phyloP scores from a whole-genome alignment of 495 filamentous ascomycete genomes.

The Penicillium longicatenatum region DNA sequence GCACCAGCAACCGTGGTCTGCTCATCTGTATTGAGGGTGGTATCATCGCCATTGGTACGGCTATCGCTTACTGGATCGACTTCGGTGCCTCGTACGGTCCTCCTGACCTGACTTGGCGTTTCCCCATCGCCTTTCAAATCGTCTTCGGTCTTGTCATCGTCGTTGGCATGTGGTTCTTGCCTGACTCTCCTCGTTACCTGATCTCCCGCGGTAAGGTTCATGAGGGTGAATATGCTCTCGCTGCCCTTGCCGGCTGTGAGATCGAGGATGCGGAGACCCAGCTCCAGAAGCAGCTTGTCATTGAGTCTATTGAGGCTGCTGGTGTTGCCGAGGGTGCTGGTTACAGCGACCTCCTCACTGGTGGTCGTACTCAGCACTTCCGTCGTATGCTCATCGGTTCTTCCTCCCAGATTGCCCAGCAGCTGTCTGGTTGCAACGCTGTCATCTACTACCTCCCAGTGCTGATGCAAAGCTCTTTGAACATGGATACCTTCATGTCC shows the following conservation, averaged over 20 bases:
- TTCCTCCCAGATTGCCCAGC: conserved; percentile 79
- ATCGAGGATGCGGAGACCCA: conserved; percentile 59
- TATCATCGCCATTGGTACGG: conserved; percentile 72
- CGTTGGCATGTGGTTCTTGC: conserved; percentile 64
- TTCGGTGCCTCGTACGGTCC: conserved; percentile 74
- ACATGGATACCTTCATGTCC: conserved; percentile 61
- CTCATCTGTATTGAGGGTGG: conserved; percentile 84
- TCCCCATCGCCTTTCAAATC: conserved; percentile 83
- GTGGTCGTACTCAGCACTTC: conserved; percentile 48
- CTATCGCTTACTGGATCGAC: conserved; percentile 86
- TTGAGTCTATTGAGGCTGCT: conserved; percentile 71
- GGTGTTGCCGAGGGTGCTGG: conserved; percentile 37
- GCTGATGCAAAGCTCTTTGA: conserved; percentile 68
- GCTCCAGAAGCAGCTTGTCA: conserved; percentile 65
- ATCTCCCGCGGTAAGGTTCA: conserved; percentile 65
- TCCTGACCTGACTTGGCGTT: conserved; percentile 68
- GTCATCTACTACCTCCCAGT: conserved; percentile 88
- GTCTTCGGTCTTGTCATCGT: conserved; percentile 70
- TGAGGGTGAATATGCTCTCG: conserved; percentile 69
- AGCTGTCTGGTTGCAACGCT: conserved; percentile 75
- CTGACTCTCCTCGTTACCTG: conserved; percentile 78
- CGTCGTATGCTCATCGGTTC: conserved; percentile 53
- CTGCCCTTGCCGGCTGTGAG: conserved; percentile 64
- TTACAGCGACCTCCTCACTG: conserved; percentile 44
- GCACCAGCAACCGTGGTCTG: conserved; percentile 75